Percentiles rank a stretch among this genome's conserved stretches.
phyloP scores from a whole-genome alignment of 345 rosid genomes.

The Lepidium didymum region DNA sequence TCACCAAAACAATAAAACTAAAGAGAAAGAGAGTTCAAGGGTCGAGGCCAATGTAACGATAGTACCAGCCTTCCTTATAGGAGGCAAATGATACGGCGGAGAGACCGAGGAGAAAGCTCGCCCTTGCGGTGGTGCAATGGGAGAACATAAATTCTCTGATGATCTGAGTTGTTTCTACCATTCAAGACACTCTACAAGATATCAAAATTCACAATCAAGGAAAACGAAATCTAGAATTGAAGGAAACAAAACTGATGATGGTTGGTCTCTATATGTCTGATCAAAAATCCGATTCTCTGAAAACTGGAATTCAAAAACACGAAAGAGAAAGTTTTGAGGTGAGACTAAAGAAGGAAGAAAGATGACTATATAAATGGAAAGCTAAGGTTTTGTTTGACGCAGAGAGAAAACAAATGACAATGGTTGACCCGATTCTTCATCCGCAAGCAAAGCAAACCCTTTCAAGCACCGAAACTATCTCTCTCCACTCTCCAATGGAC shows the following conservation, averaged over 20 bases:
- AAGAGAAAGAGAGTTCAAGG: constrained; percentile 33
- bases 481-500: neutral
- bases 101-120: constrained; percentile 45
- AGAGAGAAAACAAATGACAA: neutral
- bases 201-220: neutral
- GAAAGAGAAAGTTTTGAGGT: too few species aligned
- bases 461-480: constrained; percentile 5
- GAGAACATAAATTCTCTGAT: constrained; percentile 60
- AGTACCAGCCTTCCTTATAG: constrained; percentile 94
- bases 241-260: too few species aligned
- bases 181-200: constrained; percentile 42
- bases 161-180: constrained; percentile 66
- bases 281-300: too few species aligned
- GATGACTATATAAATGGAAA: neutral
- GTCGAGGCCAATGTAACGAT: constrained; percentile 87
- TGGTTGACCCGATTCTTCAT: constrained; percentile 9
- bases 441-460: constrained; percentile 21
- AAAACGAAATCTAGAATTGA: neutral
- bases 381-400: constrained; percentile 1
- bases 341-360: neutral
- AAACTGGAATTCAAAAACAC: too few species aligned
- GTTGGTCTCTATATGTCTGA: too few species aligned
- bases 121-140: constrained; percentile 64
- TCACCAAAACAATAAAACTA: neutral
- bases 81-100: constrained; percentile 52